phyloP scores from a whole-genome alignment of 768 basidiomycete species.

The Calocybe indica region DNA sequence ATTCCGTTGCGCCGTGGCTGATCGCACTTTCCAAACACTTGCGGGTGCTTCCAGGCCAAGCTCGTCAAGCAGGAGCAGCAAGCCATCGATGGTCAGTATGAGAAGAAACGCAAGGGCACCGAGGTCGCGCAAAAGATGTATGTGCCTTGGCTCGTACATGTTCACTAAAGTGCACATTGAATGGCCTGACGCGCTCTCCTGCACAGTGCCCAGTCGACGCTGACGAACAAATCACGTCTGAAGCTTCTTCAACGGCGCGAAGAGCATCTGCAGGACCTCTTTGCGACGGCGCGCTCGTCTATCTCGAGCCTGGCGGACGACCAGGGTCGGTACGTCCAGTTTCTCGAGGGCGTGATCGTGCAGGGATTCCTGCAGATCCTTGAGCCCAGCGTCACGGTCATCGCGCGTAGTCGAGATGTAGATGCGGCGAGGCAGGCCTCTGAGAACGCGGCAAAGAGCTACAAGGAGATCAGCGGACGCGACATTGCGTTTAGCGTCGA shows the following conservation, averaged over 20 bases:
- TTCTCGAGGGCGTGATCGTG: constrained; percentile 79
- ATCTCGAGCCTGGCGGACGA: constrained; percentile 60
- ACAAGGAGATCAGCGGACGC: constrained; percentile 74
- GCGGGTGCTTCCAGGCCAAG: constrained; percentile 60
- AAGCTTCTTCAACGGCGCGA: constrained; percentile 86
- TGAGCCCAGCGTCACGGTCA: constrained; percentile 64
- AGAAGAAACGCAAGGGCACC: constrained; percentile 93
- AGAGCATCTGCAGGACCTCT: constrained; percentile 87
- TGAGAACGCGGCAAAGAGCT: constrained; percentile 55
- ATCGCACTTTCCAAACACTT: not conserved
- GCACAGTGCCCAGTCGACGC: constrained; percentile 85
- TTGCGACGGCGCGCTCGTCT: constrained; percentile 61
- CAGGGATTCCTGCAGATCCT: constrained; percentile 84
- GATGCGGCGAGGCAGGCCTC: constrained; percentile 58
- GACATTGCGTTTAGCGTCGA: constrained; percentile 55
- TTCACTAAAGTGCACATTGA: too few relatives aligned
- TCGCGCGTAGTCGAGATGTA: constrained; percentile 63
- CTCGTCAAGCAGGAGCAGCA: constrained; percentile 95
- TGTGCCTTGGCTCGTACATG: constrained; percentile 19
- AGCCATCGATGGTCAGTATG: constrained; percentile 89
- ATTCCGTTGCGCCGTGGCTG: not conserved
- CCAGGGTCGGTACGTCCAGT: constrained; percentile 67
- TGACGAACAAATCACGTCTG: constrained; percentile 95
- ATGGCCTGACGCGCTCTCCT: not conserved
- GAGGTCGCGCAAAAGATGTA: constrained; percentile 97